These are phyloP conservation scores for Dioszegia hungarica DNA, from an alignment of 768 basidiomycete species.

Conservation along the genomic window DNA sequence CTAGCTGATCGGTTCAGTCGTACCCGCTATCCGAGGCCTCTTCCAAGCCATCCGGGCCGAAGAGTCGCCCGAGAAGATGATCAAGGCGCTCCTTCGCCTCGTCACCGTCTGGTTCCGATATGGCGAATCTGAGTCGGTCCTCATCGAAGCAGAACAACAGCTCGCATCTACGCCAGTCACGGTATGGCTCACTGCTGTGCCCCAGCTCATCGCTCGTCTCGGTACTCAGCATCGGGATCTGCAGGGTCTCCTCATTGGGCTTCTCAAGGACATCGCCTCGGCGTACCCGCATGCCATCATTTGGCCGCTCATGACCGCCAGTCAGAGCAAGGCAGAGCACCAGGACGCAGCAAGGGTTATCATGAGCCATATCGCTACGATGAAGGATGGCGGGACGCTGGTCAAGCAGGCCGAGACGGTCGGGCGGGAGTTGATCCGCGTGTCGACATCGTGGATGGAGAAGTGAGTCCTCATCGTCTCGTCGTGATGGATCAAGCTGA, in stretches of 20 bases:
- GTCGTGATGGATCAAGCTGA: background rate
- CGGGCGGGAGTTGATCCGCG: slow-evolving; percentile 42
- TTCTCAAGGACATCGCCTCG: slow-evolving; percentile 40
- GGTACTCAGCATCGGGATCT: slow-evolving; percentile 38
- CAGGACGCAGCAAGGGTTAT: slow-evolving; percentile 41
- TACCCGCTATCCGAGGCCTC: slow-evolving; percentile 44
- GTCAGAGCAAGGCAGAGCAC: slow-evolving; percentile 41
- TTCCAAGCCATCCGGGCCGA: slow-evolving; percentile 37
- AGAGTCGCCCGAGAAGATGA: slow-evolving; percentile 35
- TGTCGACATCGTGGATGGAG: slow-evolving; percentile 39
- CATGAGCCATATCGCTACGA: slow-evolving; percentile 41
- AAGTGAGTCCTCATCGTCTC: slow-evolving; percentile 18
- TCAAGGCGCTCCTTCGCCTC: slow-evolving; percentile 44
- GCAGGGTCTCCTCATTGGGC: slow-evolving; percentile 30
- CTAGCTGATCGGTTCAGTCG: slow-evolving; percentile 19
- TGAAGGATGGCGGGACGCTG: slow-evolving; percentile 37
- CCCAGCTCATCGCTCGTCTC: slow-evolving; percentile 47
- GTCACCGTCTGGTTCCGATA: slow-evolving; percentile 48
- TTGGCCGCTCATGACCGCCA: slow-evolving; percentile 47
- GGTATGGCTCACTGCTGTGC: slow-evolving; percentile 43
- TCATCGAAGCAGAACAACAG: slow-evolving; percentile 33
- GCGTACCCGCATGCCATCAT: slow-evolving; percentile 46
- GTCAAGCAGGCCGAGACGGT: slow-evolving; percentile 43
- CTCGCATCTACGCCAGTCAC: slow-evolving; percentile 26
- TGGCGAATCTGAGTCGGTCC: slow-evolving; percentile 36